These are phyloP conservation scores for Schrenkiella parvula DNA, from an alignment of 345 rosid species.

Conservation along the genomic window DNA sequence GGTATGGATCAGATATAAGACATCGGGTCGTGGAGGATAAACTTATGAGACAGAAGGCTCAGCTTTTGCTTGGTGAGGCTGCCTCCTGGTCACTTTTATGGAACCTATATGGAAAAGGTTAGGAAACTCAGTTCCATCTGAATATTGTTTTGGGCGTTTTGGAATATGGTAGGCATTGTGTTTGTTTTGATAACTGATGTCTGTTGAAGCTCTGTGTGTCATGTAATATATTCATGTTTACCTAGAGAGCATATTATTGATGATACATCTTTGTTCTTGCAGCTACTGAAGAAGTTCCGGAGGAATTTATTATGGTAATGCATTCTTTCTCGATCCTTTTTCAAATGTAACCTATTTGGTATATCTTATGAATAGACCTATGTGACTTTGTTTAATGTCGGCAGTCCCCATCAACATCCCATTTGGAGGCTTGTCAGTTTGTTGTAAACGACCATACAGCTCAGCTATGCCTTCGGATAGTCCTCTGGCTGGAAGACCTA, in stretches of 20 bases:
- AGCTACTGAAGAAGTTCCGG: constrained; percentile 75
- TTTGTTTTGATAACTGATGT: background rate
- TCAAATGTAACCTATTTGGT: background rate
- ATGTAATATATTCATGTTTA: constrained; percentile 16
- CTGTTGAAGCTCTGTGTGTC: constrained; percentile 10
- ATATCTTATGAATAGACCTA: constrained; percentile 9
- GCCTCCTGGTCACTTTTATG: constrained; percentile 98
- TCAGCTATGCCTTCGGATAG: constrained; percentile 88
- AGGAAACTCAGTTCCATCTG: constrained; percentile 30
- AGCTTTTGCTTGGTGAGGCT: constrained; percentile 90
- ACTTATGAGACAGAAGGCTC: constrained; percentile 93
- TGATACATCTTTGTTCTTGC: constrained; percentile 37
- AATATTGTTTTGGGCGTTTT: background rate
- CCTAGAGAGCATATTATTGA: background rate
- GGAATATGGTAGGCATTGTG: background rate
- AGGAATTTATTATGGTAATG: constrained; percentile 59
- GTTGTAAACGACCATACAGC: constrained; percentile 83
- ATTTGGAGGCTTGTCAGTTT: constrained; percentile 91
- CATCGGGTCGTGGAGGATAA: constrained; percentile 89
- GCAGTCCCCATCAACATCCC: constrained; percentile 89
- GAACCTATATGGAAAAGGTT: constrained; percentile 95
- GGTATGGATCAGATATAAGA: constrained; percentile 65
- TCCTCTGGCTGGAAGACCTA: constrained; percentile 93
- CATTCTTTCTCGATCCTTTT: constrained; percentile 13
- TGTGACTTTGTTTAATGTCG: constrained; percentile 11